These are phyloP conservation scores for Phialophora macrospora DNA, from an alignment of 2,329 filamentous ascomycete genomes.

Conservation along the genomic window DNA sequence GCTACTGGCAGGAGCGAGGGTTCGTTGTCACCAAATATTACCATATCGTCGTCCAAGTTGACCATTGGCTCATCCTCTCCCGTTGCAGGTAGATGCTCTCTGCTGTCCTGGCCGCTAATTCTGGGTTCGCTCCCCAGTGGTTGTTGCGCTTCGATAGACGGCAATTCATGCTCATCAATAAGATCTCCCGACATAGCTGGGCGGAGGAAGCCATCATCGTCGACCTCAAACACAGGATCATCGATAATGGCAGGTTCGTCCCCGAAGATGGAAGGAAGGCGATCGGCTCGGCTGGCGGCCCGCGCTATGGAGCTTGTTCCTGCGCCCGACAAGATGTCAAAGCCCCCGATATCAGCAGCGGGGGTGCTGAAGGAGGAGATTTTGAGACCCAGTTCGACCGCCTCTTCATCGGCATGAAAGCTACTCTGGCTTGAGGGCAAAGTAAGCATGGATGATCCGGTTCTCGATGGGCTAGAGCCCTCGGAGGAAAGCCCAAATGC, in stretches of 20 bases:
- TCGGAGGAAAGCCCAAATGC: conserved; percentile 49
- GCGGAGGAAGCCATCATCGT: conserved; percentile 64
- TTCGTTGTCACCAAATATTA: conserved; percentile 42
- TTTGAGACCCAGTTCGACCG: conserved; percentile 47
- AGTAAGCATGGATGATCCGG: conserved; percentile 24
- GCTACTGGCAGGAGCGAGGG: conserved; percentile 42
- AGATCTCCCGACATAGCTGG: conserved; percentile 39
- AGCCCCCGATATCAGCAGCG: conserved; percentile 44
- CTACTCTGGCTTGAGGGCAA: conserved; percentile 42
- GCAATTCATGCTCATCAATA: conserved; percentile 29
- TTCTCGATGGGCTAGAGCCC: conserved; percentile 43
- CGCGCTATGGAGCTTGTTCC: conserved; percentile 48
- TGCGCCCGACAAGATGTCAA: conserved; percentile 46
- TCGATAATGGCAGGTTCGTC: conserved; percentile 54
- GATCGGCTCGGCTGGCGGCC: conserved; percentile 42
- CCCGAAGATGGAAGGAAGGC: conserved; percentile 41
- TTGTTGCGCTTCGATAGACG: conserved; percentile 4
- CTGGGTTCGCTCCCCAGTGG: background rate
- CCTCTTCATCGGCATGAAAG: conserved; percentile 39
- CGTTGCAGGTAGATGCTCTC: background rate
- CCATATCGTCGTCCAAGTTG: conserved; percentile 40
- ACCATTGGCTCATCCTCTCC: conserved; percentile 17
- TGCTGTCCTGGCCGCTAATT: background rate
- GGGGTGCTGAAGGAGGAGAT: conserved; percentile 57
- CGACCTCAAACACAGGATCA: conserved; percentile 65